These are phyloP conservation scores for Paramecium octaurelia DNA, from an alignment of 73 alveolate species.

Conservation along the genomic window DNA sequence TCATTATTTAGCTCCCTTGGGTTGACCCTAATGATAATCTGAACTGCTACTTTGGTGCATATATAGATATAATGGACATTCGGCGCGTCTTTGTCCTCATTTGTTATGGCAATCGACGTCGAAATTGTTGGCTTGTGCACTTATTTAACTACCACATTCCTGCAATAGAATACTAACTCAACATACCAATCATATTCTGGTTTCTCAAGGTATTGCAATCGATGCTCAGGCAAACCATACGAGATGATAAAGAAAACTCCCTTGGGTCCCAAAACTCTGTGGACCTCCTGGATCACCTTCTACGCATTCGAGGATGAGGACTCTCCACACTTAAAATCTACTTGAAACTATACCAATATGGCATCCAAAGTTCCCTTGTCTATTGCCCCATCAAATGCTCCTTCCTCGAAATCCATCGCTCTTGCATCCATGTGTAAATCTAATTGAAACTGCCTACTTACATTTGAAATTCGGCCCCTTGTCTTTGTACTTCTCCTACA, in stretches of 20 bases:
- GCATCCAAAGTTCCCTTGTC: constrained; percentile 97
- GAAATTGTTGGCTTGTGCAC: constrained; percentile 90
- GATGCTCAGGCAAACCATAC: constrained; percentile 91
- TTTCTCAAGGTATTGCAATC: constrained; percentile 84
- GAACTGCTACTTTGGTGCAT: constrained; percentile 61
- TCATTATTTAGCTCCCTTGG: constrained; percentile 4
- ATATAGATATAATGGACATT: constrained; percentile 94
- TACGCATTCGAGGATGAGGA: constrained; percentile 90
- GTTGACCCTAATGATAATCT: not conserved
- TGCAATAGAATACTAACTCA: not conserved
- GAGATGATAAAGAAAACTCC: constrained; percentile 93
- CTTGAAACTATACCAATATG: constrained; percentile 58
- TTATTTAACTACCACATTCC: constrained; percentile 81
- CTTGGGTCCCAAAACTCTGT: constrained; percentile 90
- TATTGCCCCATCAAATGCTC: constrained; percentile 88
- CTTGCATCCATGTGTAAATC: constrained; percentile 91
- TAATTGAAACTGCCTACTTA: not conserved
- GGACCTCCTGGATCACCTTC: constrained; percentile 86
- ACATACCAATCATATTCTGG: constrained; percentile 75
- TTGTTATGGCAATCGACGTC: constrained; percentile 83
- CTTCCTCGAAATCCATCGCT: constrained; percentile 83
- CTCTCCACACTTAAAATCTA: constrained; percentile 84
- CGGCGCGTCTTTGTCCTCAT: constrained; percentile 93
- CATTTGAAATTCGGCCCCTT: constrained; percentile 91
- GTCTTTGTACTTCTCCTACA: constrained; percentile 93